Evolutionary conservation across 2,329 filamentous ascomycete species (phyloP).

Genomic region (Pezicula rhizophila): DNA sequence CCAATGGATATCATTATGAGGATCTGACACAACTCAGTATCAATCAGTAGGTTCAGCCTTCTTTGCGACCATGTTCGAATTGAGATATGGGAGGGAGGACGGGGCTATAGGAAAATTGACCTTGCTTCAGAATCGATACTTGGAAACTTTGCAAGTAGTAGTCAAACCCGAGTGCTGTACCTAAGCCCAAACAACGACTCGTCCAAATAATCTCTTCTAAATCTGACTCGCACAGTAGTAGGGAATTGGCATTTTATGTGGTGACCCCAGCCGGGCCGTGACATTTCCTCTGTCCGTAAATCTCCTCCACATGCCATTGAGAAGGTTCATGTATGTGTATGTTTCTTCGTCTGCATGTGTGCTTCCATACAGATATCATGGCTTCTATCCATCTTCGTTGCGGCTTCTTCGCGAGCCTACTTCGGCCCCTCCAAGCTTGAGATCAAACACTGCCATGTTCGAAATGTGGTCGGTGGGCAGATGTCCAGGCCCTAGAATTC

Average conservation of each 20-base stretch:
- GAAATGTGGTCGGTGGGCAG: no score
- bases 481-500: no score
- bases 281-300: no score
- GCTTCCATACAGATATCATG: not conserved
- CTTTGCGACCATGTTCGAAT: not conserved
- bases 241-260: not conserved
- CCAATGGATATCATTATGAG: not conserved
- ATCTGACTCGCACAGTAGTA: not conserved
- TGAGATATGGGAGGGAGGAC: not conserved
- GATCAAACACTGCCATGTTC: no score
- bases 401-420: not conserved
- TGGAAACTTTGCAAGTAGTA: not conserved
- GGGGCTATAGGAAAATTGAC: not conserved
- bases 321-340: not conserved
- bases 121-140: not conserved
- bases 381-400: not conserved
- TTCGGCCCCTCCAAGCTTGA: not conserved
- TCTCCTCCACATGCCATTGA: no score
- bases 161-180: no score
- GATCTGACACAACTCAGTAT: not conserved
- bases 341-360: not conserved
- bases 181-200: no score
- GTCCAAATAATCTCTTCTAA: no score
- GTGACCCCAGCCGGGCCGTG: not conserved
- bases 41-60: not conserved